Evolutionary conservation across 2,329 filamentous ascomycete species (phyloP).

Genomic region (Fusarium scirpi): DNA sequence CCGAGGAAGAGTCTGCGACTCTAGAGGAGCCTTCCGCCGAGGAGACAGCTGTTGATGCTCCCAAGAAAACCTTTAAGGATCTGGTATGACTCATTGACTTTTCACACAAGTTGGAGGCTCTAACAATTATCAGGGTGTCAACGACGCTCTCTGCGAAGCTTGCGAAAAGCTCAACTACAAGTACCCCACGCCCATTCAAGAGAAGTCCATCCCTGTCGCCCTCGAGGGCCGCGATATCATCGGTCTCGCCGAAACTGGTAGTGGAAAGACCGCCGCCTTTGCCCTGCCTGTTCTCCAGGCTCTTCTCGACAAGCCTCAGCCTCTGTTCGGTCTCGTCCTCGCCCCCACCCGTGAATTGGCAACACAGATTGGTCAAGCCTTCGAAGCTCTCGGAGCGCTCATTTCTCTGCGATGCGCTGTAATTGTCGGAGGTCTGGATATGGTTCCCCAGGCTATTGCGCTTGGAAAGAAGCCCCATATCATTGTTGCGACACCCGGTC

Average conservation of each 20-base stretch:
- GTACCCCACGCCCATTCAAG: slow-evolving; percentile 88
- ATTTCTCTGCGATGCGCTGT: slow-evolving; percentile 90
- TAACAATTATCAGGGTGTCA: slow-evolving; percentile 71
- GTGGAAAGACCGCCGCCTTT: slow-evolving; percentile 96
- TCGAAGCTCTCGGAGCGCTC: slow-evolving; percentile 86
- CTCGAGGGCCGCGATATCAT: slow-evolving; percentile 88
- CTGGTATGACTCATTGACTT: slow-evolving; percentile 57
- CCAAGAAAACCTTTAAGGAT: slow-evolving; percentile 77
- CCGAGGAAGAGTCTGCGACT: slow-evolving; percentile 53
- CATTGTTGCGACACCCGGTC: slow-evolving; percentile 89
- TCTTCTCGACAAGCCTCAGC: slow-evolving; percentile 87
- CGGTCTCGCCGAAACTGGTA: slow-evolving; percentile 93
- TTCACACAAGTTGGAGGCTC: not conserved
- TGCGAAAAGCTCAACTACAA: slow-evolving; percentile 87
- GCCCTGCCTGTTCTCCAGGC: slow-evolving; percentile 92
- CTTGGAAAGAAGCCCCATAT: slow-evolving; percentile 97
- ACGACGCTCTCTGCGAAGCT: slow-evolving; percentile 89
- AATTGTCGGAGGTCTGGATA: slow-evolving; percentile 94
- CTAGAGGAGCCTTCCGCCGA: slow-evolving; percentile 51
- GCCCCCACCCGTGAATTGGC: slow-evolving; percentile 95
- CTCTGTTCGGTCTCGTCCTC: slow-evolving; percentile 88
- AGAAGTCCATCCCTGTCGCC: slow-evolving; percentile 83
- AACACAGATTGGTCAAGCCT: slow-evolving; percentile 87
- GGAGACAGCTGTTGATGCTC: slow-evolving; percentile 48
- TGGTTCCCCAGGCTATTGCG: slow-evolving; percentile 91